Conservation (phyloP, 306 rosid genomes). For the Sophora flavescens region DNA sequence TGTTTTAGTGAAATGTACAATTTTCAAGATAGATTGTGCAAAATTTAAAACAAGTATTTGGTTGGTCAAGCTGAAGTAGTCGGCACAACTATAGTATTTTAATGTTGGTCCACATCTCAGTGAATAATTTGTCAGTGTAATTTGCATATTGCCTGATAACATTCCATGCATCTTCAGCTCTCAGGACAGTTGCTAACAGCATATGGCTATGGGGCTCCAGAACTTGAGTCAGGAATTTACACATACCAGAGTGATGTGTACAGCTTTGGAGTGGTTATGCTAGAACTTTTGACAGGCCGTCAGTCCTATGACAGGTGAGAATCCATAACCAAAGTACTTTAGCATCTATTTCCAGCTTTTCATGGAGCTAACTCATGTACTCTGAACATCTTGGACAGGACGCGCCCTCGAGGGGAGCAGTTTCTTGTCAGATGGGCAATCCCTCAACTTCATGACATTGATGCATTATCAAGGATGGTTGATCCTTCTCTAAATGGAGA, state of each 20-base stretch:
- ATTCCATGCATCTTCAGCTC: slow-evolving; percentile 62
- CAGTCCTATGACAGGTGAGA: slow-evolving; percentile 81
- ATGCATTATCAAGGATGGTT: slow-evolving; percentile 90
- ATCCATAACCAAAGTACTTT: slow-evolving; percentile 10
- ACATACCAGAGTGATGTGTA: slow-evolving; percentile 82
- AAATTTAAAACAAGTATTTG: neutral
- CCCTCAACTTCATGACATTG: slow-evolving; percentile 94
- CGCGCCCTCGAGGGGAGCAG: slow-evolving; percentile 80
- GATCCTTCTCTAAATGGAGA: slow-evolving; percentile 80
- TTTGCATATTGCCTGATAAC: slow-evolving; percentile 31
- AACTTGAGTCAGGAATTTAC: slow-evolving; percentile 88
- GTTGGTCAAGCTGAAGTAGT: neutral
- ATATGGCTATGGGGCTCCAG: slow-evolving; percentile 93
- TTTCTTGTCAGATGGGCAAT: slow-evolving; percentile 91
- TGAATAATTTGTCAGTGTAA: neutral
- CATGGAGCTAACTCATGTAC: neutral
- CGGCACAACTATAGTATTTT: neutral
- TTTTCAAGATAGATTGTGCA: neutral
- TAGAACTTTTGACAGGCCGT: slow-evolving; percentile 93
- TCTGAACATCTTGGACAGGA: slow-evolving; percentile 50
- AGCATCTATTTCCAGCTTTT: slow-evolving; percentile 13
- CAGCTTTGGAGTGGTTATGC: slow-evolving; percentile 97
- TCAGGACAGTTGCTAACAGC: slow-evolving; percentile 80
- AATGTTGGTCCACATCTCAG: neutral
- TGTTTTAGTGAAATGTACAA: neutral